Base-by-base conservation (phyloP, 768 basidiomycete genomes). In the Thelephora aurantiotincta region DNA sequence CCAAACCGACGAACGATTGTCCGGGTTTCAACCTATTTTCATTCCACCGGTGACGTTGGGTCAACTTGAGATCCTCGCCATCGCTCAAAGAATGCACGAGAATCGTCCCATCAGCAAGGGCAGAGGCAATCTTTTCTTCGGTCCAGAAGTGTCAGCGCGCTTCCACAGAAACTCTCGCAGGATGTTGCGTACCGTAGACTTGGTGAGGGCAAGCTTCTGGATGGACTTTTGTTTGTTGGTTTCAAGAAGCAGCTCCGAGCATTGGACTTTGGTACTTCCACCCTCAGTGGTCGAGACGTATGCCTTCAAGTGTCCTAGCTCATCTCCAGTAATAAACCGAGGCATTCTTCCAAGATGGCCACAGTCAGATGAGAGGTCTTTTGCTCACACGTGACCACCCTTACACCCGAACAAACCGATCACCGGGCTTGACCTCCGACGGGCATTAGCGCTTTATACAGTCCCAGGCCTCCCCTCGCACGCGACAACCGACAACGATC, bases 301-400 rank as follows among this genome's bases (percentile, higher is more conserved):
- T 9, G 55, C 62, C 63, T 88, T 88, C 49, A 89, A 72, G 48
- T 73, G 75, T 16, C 87, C 88, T 30, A 84, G 75, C 52, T 86
- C 81, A 64, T 90, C 88, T 52, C 84, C 88, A 41, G 77, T 62
- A 45, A 86, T 64, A 63, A 88, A 87, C 49, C 72, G 74, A 58
- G 75, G 65, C 81, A 84, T 86, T 45, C 50, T 54, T 36, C 37
- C 14, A 7, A 43, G 11, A 44, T 30, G 2, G 6, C n/a, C 12
- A 35, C 18, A 36, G 30, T 35, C 33, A 33, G 48, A 11, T n/a
- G 12, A 44, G 13, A 46, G 35, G 12, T 11, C 20, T 41, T 36
- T 36, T 35, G n/a, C 12, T 12, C 41, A 42, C 47, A 11, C 26
- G 45, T 46, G 13, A 30, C 5, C 34, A 5, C 43, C 18, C 23